These are phyloP conservation scores for Drosera spatulata DNA, from an alignment of 179 eudicot genomes.

Conservation along the genomic window DNA sequence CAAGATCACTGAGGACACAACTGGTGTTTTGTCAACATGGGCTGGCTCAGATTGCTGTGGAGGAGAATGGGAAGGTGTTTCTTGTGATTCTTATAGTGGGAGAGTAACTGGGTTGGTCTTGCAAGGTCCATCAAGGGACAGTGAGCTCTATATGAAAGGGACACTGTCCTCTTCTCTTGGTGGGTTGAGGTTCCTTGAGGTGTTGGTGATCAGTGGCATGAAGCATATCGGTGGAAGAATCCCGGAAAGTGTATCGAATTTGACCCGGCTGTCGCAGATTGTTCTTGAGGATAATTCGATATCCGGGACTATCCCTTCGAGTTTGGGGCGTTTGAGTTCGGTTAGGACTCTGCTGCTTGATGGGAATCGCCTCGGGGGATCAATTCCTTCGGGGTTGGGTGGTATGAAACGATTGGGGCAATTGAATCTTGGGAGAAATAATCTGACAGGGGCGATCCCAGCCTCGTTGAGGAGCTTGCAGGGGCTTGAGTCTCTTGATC, in stretches of 20 bases:
- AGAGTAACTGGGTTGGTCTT: conserved; percentile 47
- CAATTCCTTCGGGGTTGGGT: conserved; percentile 50
- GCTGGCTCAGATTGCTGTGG: conserved; percentile 57
- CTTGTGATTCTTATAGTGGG: conserved; percentile 50
- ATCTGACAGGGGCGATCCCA: conserved; percentile 44
- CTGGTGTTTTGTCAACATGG: conserved; percentile 67
- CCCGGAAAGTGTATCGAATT: conserved; percentile 37
- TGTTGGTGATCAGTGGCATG: conserved; percentile 69
- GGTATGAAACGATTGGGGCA: conserved; percentile 30
- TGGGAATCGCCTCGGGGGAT: conserved; percentile 45
- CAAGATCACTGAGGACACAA: conserved; percentile 50
- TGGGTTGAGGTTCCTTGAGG: conserved; percentile 39
- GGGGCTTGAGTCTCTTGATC: conserved; percentile 48
- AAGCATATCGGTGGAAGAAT: conserved; percentile 43
- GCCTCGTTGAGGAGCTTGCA: conserved; percentile 23
- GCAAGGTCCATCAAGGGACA: conserved; percentile 30
- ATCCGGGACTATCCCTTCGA: conserved; percentile 46
- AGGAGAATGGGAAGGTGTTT: conserved; percentile 40
- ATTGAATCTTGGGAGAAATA: conserved; percentile 49
- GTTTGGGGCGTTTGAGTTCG: conserved; percentile 36
- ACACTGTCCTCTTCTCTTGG: conserved; percentile 55
- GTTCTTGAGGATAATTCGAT: conserved; percentile 62
- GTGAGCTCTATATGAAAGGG: conserved; percentile 51
- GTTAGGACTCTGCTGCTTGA: conserved; percentile 44
- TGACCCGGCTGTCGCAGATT: conserved; percentile 46